Base-by-base conservation (phyloP, 2,329 filamentous ascomycete species). In the Alternaria brassicae region DNA sequence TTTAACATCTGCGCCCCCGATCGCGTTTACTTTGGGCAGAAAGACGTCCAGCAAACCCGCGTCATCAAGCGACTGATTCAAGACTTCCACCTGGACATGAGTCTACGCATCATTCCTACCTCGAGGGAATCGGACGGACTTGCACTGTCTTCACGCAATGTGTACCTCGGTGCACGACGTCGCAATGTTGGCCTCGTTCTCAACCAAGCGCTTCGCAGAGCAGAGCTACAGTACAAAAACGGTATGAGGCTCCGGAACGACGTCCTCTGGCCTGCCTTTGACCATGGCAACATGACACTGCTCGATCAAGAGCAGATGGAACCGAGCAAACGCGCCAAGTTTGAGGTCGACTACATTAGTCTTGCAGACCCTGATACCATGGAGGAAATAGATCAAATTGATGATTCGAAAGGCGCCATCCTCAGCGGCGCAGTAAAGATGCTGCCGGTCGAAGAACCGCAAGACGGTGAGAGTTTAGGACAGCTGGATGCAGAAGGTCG, bases 1-100 rank as follows among this genome's bases (percentile, higher is more conserved):
- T 94, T 96, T 80, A 93, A 93, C 72, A 91, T 93, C 54, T 88
- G 92, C 44, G 84, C 87, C 65, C 90, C 92, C 4, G 89, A 93
- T 56, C 85, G 85, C 42, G 91, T 92, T 5, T 95, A 97, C 80
- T 97, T 99, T 81, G 95, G 95, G 4, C 95, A 98, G 78, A 99
- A 99, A 81, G 95, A 99, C 77, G 88, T 97, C 19, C 95, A 99
- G 82, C 95, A 99, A 80, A 96, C 93, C 0, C 91, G 96, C 17
- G 86, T 99, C 10, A 91, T 99, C 71, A 89, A 87, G 71, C 88
- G 91, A 42, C 88, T 99, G 86, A 91, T 97, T 30, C 85, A 88
- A 66, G 95, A 99, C 77, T 93, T 99, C 66, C 88, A 93, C 75
- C 78, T 98, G 39, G 87, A 91, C 37, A 90, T 88, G 3, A 82